Evolutionary conservation across 352 stramenopile genomes (phyloP), one percentile per base, ranked within the genome.

Genomic region (Globisporangium perplexum): DNA sequence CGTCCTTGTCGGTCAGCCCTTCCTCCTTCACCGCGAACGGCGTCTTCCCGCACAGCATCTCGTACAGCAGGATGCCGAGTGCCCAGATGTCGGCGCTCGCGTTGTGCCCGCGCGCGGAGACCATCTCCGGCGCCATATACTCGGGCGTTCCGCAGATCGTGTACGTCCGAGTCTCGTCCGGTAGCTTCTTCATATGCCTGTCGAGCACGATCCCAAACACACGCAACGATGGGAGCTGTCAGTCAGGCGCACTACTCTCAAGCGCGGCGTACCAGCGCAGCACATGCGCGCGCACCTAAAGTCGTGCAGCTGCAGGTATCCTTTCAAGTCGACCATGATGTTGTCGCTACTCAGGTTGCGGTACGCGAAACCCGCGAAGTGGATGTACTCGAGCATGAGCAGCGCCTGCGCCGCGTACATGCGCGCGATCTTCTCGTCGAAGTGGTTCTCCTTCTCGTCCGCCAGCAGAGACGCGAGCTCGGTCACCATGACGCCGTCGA

Each of bases 111-210:
- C 86, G 74, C 2, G 84, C 85, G 0, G 83, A 93, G 35, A 96
- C 71, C 81, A 96, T 91, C 60, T 96, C 86, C 0, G 86, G 86
- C 10, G 86, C 79, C 69, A 95, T 92, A 66, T 95, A 96, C 66
- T 96, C 86, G 28, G 86, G 77, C 23, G 85, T 95, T 10, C 85
- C 85, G 43, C 84, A 95, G 54, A 96, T 89, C 31, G 86, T 95
- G 66, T 93, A 92, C 30, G 86, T 95, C 14, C 82, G 75, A 26
- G 53, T 59, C 20, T 92, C 77, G 50, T 94, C 83, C 8, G 78
- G 77, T 6, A 91, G 72, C 43, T 87, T 87, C 58, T 91, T 91
- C 78, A 90, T 87, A 63, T 89, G 77, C 39, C 79, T 80, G 20
- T n/a, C 20, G 8, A 35, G 11, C 12, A 31, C 10, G 8, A n/a